Percentiles rank a stretch among this genome's conserved stretches.
Conservation (phyloP, 1,284 basidiomycete species). For the Ustilago vetiveriae region DNA sequence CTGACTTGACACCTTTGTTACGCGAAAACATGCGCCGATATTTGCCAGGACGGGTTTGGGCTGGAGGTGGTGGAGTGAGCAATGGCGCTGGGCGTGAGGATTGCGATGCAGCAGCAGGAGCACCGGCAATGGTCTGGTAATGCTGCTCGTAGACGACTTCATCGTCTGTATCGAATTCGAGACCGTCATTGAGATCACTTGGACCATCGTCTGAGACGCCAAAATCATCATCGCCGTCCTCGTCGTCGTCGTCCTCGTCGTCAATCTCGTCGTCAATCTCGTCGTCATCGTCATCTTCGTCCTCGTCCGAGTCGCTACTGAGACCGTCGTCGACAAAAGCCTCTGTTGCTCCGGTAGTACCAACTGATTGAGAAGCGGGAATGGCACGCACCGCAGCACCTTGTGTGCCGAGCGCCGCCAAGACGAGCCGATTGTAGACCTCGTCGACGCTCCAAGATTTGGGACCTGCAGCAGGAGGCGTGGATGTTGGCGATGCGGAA, state of each 20-base stretch:
- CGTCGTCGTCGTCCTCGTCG: conserved; percentile 32
- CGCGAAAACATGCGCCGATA: conserved; percentile 38
- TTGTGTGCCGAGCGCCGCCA: conserved; percentile 28
- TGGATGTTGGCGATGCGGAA: conserved; percentile 5
- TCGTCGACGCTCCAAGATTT: conserved; percentile 37
- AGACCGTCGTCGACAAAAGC: conserved; percentile 58
- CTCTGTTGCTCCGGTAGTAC: conserved; percentile 48
- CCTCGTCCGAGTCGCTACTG: conserved; percentile 40
- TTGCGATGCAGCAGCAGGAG: background rate
- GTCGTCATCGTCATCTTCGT: conserved; percentile 36
- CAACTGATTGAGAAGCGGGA: conserved; percentile 57
- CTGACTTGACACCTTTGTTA: conserved; percentile 26
- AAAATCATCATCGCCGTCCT: conserved; percentile 20
- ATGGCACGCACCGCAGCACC: conserved; percentile 52
- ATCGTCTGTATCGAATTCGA: conserved; percentile 29
- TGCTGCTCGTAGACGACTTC: conserved; percentile 41
- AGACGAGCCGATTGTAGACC: conserved; percentile 45
- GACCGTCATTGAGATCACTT: conserved; percentile 22
- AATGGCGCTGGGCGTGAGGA: conserved; percentile 1
- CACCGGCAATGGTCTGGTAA: conserved; percentile 38
- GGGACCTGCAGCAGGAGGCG: conserved; percentile 4
- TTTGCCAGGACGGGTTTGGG: conserved; percentile 9
- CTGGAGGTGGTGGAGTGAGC: conserved; percentile 26
- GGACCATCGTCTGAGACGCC: conserved; percentile 27
- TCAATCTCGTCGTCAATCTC: conserved; percentile 25